Conservation (phyloP, 768 basidiomycete species). For the Lyophyllum semitale region DNA sequence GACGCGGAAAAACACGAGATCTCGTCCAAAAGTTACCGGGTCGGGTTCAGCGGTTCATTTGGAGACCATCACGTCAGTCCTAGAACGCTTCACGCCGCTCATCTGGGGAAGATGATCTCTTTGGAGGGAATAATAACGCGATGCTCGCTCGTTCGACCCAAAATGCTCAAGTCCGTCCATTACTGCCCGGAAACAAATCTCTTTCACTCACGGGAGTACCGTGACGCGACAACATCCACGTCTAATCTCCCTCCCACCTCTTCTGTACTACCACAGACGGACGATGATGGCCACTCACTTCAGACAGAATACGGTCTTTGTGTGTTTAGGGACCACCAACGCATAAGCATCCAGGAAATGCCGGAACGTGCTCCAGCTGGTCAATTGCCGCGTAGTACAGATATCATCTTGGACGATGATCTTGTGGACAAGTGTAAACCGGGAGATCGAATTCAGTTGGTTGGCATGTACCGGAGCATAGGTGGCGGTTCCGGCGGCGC, state of each 20-base stretch:
- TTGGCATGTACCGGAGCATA: slow-evolving; percentile 91
- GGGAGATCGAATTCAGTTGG: slow-evolving; percentile 95
- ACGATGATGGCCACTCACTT: slow-evolving; percentile 85
- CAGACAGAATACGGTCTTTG: slow-evolving; percentile 93
- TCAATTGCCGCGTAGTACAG: slow-evolving; percentile 93
- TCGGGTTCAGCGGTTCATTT: slow-evolving; percentile 95
- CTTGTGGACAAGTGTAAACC: slow-evolving; percentile 97
- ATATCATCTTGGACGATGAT: slow-evolving; percentile 95
- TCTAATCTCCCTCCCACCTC: slow-evolving; percentile 86
- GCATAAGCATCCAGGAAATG: slow-evolving; percentile 99
- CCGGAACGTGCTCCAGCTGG: slow-evolving; percentile 98
- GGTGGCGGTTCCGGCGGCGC: slow-evolving; percentile 89
- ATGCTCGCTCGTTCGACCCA: slow-evolving; percentile 96
- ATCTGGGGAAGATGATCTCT: slow-evolving; percentile 95
- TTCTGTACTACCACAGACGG: slow-evolving; percentile 85
- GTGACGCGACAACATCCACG: slow-evolving; percentile 87
- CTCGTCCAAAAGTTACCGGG: slow-evolving; percentile 75
- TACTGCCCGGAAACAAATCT: slow-evolving; percentile 86
- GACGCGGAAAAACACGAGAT: slow-evolving; percentile 83
- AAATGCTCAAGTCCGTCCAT: slow-evolving; percentile 97
- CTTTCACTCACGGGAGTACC: slow-evolving; percentile 89
- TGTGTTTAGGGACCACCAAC: slow-evolving; percentile 94
- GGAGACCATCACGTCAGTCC: slow-evolving; percentile 98
- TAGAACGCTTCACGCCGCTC: slow-evolving; percentile 81
- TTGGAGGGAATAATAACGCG: slow-evolving; percentile 98